Percentiles rank a stretch among this genome's conserved stretches.
These are phyloP conservation scores for Sedum album DNA, from an alignment of 164 flowering plant species.

Conservation along the genomic window DNA sequence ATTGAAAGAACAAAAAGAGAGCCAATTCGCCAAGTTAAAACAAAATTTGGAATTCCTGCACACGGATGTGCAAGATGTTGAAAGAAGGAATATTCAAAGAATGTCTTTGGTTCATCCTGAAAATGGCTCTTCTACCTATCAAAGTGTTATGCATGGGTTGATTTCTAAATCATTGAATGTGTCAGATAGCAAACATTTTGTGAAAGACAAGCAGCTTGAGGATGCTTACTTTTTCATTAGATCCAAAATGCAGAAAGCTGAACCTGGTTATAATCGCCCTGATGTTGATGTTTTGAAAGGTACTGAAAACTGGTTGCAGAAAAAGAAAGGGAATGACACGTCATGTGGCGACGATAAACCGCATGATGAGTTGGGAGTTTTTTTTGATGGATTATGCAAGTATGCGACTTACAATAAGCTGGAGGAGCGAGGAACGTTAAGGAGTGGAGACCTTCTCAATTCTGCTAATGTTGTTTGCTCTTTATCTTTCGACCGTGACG, in stretches of 20 bases:
- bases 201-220: slow-evolving; percentile 62
- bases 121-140: slow-evolving; percentile 8
- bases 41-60: slow-evolving; percentile 52
- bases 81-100: slow-evolving; percentile 32
- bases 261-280: slow-evolving; percentile 22
- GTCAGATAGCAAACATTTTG: slow-evolving; percentile 30
- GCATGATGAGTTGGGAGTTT: slow-evolving; percentile 51
- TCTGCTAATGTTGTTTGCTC: slow-evolving; percentile 95
- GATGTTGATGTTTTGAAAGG: slow-evolving; percentile 44
- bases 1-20: slow-evolving; percentile 55
- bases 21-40: slow-evolving; percentile 43
- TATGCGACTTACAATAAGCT: slow-evolving; percentile 80
- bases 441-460: slow-evolving; percentile 69
- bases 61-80: slow-evolving; percentile 64
- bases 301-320: slow-evolving; percentile 22
- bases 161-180: slow-evolving; percentile 11
- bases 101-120: slow-evolving; percentile 16
- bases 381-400: slow-evolving; percentile 88
- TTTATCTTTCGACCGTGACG: slow-evolving; percentile 86
- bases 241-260: slow-evolving; percentile 40
- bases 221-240: slow-evolving; percentile 78
- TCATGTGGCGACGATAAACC: neutral
- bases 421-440: slow-evolving; percentile 57
- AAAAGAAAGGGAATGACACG: slow-evolving; percentile 2
- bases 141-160: neutral